Conservation (phyloP, 1,284 basidiomycete species). For the Malassezia nana region DNA sequence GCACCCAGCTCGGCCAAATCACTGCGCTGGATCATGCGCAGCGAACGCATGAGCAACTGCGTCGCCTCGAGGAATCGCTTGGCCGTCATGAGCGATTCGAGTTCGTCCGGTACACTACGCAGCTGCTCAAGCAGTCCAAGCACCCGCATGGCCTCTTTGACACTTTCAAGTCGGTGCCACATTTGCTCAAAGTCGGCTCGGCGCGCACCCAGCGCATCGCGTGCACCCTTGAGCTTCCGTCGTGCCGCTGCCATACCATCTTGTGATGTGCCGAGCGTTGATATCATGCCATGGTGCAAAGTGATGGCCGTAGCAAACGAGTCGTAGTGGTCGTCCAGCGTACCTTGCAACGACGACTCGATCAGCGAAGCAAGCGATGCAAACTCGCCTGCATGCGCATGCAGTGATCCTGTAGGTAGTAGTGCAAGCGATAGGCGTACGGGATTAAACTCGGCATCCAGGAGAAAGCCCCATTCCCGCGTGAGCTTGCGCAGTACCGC, state of each 20-base stretch:
- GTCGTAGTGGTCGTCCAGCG: constrained; percentile 46
- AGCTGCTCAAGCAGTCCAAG: constrained; percentile 54
- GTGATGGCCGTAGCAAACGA: constrained; percentile 48
- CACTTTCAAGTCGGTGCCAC: constrained; percentile 41
- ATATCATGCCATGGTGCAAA: constrained; percentile 39
- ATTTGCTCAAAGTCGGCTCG: constrained; percentile 46
- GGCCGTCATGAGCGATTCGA: constrained; percentile 90
- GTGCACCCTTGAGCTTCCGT: constrained; percentile 31
- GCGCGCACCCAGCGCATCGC: constrained; percentile 42
- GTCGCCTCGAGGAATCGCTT: constrained; percentile 85
- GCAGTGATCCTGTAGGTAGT: constrained; percentile 38
- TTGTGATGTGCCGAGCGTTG: constrained; percentile 30
- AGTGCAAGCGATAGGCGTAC: constrained; percentile 38
- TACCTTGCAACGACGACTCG: constrained; percentile 40
- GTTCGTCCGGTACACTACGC: constrained; percentile 77
- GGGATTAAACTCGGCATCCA: constrained; percentile 43
- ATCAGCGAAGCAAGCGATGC: constrained; percentile 34
- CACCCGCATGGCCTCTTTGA: constrained; percentile 41
- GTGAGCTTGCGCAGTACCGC: constrained; percentile 46
- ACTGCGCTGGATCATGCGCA: constrained; percentile 80
- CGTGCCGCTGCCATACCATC: constrained; percentile 30
- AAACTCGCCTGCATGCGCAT: constrained; percentile 31
- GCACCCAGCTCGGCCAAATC: constrained; percentile 93
- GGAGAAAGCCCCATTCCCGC: constrained; percentile 41
- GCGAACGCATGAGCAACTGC: constrained; percentile 71